Percentiles rank a stretch among this genome's conserved stretches.
phyloP scores from a whole-genome alignment of 768 basidiomycete genomes.

The Lentinula lateritia region DNA sequence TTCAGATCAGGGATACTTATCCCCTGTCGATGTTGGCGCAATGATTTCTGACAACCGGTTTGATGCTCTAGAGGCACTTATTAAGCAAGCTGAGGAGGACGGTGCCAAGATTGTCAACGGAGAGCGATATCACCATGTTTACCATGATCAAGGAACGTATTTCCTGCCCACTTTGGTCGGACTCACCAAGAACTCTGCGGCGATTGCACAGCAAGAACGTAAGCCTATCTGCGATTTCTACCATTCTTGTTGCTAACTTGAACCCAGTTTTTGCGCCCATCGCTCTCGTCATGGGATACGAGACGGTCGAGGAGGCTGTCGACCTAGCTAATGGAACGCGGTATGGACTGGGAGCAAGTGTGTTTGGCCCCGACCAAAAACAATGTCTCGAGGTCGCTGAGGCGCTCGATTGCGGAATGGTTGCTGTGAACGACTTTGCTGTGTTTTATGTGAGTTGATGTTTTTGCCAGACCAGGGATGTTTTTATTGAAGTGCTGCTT shows the following conservation, averaged over 20 bases:
- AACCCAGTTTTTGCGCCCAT: conserved; percentile 85
- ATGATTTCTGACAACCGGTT: conserved; percentile 82
- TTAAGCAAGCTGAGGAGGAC: conserved; percentile 57
- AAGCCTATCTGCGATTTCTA: conserved; percentile 18
- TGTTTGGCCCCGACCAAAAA: conserved; percentile 84
- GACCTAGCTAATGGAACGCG: conserved; percentile 82
- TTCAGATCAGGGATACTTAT: conserved; percentile 61
- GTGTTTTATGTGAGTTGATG: conserved; percentile 67
- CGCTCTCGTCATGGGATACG: conserved; percentile 81
- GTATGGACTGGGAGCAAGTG: conserved; percentile 90
- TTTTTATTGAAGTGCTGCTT: no score
- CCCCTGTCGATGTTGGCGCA: conserved; percentile 78
- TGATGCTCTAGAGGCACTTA: conserved; percentile 58
- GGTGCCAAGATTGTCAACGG: conserved; percentile 69
- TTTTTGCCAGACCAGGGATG: no score
- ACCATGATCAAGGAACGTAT: conserved; percentile 69
- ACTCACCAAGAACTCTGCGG: conserved; percentile 64
- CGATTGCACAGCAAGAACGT: conserved; percentile 80
- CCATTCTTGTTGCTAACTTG: background rate
- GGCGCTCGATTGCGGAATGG: conserved; percentile 90
- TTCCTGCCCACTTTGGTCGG: conserved; percentile 87
- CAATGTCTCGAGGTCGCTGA: conserved; percentile 78
- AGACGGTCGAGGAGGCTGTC: conserved; percentile 79
- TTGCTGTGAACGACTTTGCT: conserved; percentile 92
- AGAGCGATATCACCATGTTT: conserved; percentile 54